Conservation (phyloP, 805 yeast genomes). For the Saccharomycopsis sp. region DNA sequence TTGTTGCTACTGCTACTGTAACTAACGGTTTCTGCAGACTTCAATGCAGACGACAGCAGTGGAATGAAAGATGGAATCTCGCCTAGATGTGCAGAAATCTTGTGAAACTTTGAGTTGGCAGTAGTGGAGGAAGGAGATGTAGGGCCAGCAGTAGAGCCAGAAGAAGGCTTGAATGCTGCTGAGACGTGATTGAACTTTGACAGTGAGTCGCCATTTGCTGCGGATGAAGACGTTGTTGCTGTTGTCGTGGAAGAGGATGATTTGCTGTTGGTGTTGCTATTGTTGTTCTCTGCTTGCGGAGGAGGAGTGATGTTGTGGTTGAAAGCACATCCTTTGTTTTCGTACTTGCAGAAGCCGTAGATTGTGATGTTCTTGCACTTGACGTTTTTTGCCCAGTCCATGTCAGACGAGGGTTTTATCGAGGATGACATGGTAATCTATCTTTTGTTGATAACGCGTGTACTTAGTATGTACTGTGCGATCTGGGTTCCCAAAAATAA, state of each 20-base stretch:
- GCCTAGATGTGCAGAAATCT: constrained; percentile 32
- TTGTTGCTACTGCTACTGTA: no score
- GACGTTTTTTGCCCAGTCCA: constrained; percentile 56
- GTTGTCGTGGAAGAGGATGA: not conserved
- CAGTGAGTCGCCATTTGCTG: constrained; percentile 20
- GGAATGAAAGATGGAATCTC: constrained; percentile 28
- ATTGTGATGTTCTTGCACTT: constrained; percentile 78
- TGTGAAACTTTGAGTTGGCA: constrained; percentile 8
- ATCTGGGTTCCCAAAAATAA: no score
- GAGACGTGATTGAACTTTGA: constrained; percentile 46
- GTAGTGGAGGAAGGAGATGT: no score
- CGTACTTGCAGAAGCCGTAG: constrained; percentile 83
- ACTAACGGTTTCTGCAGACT: no score
- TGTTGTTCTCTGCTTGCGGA: not conserved
- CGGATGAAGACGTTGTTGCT: not conserved
- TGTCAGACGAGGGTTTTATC: constrained; percentile 23
- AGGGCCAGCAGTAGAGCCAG: no score
- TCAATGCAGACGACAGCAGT: no score
- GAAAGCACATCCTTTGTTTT: constrained; percentile 80
- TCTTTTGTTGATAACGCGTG: no score
- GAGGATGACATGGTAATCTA: no score
- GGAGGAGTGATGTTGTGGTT: constrained; percentile 36
- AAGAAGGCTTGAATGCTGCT: constrained; percentile 49
- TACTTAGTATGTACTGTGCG: no score
- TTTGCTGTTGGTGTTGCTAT: not conserved